A percentile compares a stretch with the other conserved stretches of the same genome.
phyloP scores from a whole-genome alignment of 345 rosid species.

The Pistacia atlantica region DNA sequence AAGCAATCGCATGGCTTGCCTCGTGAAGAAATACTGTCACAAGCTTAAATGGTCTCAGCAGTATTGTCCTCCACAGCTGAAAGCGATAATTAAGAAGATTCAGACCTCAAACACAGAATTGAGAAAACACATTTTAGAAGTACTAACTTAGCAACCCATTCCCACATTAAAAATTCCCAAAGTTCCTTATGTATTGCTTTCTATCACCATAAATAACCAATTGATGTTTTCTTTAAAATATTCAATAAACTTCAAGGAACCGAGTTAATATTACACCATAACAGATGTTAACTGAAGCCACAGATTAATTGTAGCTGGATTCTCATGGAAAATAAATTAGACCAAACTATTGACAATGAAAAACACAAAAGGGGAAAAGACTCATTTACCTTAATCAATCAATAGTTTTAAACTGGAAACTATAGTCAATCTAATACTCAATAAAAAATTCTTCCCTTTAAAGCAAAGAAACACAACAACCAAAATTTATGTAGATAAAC shows the following conservation, averaged over 20 bases:
- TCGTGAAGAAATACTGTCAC: constrained; percentile 73
- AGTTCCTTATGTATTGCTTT: neutral
- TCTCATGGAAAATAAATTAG: too few relatives aligned
- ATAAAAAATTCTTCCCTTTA: neutral
- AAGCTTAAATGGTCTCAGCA: constrained; percentile 67
- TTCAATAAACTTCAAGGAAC: neutral
- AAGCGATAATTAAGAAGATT: constrained; percentile 11
- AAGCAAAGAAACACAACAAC: neutral
- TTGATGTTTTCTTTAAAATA: neutral
- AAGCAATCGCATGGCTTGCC: constrained; percentile 75
- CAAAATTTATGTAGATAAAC: neutral
- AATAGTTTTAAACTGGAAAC: neutral
- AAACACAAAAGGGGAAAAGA: neutral
- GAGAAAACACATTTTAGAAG: neutral
- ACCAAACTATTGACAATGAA: too few relatives aligned
- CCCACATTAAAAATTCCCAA: neutral
- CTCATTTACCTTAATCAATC: neutral
- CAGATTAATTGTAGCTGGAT: too few relatives aligned
- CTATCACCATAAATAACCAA: neutral
- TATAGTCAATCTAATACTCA: neutral
- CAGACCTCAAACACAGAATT: constrained; percentile 7
- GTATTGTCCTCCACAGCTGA: constrained; percentile 65
- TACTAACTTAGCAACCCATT: neutral
- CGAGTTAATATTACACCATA: neutral
- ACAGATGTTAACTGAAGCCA: too few relatives aligned